Percentiles rank a stretch among this genome's conserved stretches.
Evolutionary conservation across 1,284 basidiomycete genomes (phyloP).

Genomic region (Trichosporon sp.): DNA sequence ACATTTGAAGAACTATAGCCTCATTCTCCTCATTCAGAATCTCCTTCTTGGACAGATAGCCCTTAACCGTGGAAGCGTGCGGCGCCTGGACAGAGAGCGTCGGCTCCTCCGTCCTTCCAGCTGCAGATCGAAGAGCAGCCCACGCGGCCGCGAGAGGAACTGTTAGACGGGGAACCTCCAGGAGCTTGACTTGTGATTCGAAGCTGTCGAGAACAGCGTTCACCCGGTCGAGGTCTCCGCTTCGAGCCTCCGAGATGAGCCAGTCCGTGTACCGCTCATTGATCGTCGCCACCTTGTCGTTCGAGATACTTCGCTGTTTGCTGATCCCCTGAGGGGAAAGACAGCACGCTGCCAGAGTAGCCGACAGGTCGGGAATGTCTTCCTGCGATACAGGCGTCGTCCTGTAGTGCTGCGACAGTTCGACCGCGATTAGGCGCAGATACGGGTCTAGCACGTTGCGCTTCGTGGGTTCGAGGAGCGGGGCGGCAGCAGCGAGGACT

Average conservation of each 20-base stretch:
- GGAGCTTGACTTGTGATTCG: slow-evolving; percentile 12
- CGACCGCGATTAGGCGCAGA: slow-evolving; percentile 2
- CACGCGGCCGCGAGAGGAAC: slow-evolving; percentile 14
- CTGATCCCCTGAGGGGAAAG: slow-evolving; percentile 4
- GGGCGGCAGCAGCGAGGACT: slow-evolving; percentile 4
- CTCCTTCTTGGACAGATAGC: neutral
- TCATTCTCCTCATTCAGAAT: neutral
- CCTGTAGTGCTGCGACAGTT: slow-evolving; percentile 11
- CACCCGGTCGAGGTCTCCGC: neutral
- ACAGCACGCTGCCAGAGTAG: slow-evolving; percentile 11
- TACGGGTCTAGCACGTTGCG: slow-evolving; percentile 7
- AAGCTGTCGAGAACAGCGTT: slow-evolving; percentile 6
- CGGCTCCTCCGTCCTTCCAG: neutral
- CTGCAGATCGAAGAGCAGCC: slow-evolving; percentile 11
- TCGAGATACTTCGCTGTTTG: neutral
- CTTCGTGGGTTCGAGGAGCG: slow-evolving; percentile 3
- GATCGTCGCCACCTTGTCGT: neutral
- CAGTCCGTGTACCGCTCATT: slow-evolving; percentile 13
- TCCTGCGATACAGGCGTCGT: slow-evolving; percentile 4
- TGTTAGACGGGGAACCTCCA: neutral
- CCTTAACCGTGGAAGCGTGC: neutral
- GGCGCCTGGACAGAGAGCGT: slow-evolving; percentile 7
- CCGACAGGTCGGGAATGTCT: neutral
- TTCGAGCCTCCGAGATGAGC: slow-evolving; percentile 11
- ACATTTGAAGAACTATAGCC: neutral